phyloP scores from a whole-genome alignment of 305 asterid genomes.

The Plantago rigida region DNA sequence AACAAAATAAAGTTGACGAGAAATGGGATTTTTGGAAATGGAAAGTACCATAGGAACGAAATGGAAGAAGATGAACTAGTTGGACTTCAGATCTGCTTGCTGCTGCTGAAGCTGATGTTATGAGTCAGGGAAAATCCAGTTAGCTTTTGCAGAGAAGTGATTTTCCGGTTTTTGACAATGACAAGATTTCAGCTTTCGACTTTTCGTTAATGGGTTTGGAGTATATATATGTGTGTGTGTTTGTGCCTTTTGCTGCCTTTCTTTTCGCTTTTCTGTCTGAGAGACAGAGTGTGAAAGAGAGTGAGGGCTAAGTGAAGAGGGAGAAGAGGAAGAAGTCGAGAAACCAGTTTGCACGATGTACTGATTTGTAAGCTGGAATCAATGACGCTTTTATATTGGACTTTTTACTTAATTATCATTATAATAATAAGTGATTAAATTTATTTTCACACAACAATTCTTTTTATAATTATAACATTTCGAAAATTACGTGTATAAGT shows the following conservation, averaged over 20 bases:
- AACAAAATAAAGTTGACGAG: not conserved
- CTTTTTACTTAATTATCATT: no score
- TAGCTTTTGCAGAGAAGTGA: slow-evolving; percentile 18
- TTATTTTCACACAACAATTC: no score
- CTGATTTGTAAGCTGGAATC: no score
- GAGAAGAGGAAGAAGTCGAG: not conserved
- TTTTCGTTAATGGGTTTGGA: not conserved
- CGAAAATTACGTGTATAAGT: no score
- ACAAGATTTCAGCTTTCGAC: not conserved
- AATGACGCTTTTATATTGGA: no score
- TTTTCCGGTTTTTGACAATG: not conserved
- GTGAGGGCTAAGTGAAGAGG: not conserved
- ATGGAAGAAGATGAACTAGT: slow-evolving; percentile 17
- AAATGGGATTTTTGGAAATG: not conserved
- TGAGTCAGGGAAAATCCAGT: not conserved
- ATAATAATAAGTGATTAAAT: no score
- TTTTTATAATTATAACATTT: no score
- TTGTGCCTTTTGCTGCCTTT: not conserved
- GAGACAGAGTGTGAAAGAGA: not conserved
- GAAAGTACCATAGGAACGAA: slow-evolving; percentile 30
- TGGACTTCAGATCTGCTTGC: slow-evolving; percentile 35
- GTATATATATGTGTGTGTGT: not conserved
- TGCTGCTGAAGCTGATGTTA: slow-evolving; percentile 12
- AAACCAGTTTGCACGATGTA: slow-evolving; percentile 2
- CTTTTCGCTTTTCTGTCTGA: slow-evolving; percentile 7